phyloP scores from a whole-genome alignment of 768 basidiomycete species.

The Psilocybe subaeruginosa region DNA sequence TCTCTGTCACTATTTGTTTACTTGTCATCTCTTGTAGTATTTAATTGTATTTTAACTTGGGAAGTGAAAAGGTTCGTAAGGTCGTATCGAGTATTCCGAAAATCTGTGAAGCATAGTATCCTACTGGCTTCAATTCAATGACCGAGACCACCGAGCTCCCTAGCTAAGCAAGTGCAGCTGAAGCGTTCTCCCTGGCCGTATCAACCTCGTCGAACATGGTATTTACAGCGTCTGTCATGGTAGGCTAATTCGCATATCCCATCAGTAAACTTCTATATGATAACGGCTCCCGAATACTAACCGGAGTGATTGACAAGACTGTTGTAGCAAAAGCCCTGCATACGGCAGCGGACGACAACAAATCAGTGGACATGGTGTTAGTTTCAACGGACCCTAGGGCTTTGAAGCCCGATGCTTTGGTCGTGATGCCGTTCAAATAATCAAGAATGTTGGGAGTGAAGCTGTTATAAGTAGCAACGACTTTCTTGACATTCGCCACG shows the following conservation, averaged over 20 bases:
- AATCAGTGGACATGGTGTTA: not conserved
- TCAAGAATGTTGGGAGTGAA: constrained; percentile 1
- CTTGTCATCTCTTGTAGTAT: too few species aligned
- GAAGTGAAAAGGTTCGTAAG: too few species aligned
- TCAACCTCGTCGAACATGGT: not conserved
- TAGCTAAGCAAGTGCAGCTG: not conserved
- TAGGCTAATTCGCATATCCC: not conserved
- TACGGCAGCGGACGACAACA: not conserved
- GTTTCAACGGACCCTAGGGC: not conserved
- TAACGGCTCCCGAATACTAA: not conserved
- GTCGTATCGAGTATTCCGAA: too few species aligned
- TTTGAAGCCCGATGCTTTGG: not conserved
- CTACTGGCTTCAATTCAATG: too few species aligned
- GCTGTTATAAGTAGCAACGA: not conserved
- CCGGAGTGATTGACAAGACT: not conserved
- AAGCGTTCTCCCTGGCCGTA: not conserved
- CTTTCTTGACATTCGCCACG: not conserved
- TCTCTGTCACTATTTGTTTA: too few species aligned
- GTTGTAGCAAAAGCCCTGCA: not conserved
- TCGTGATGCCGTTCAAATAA: not conserved
- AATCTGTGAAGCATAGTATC: too few species aligned
- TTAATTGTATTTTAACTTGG: too few species aligned
- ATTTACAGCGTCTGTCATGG: not conserved
- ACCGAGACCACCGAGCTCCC: too few species aligned
- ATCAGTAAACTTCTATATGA: not conserved